Evolutionary conservation across 768 basidiomycete species (phyloP).

Genomic region (Tricholoma sp.): DNA sequence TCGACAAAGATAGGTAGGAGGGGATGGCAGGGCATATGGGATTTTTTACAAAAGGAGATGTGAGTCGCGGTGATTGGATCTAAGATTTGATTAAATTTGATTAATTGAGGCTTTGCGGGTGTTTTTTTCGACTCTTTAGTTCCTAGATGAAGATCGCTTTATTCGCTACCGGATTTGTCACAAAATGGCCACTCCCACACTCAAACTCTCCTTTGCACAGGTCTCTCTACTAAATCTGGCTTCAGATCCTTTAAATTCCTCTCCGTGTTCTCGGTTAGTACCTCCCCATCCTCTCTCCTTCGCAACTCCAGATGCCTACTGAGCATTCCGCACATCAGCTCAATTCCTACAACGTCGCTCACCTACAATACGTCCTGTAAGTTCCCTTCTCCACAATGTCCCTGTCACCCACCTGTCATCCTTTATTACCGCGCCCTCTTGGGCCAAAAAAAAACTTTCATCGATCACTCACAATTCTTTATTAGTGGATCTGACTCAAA

Average conservation of each 20-base stretch:
- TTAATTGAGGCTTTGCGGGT: background rate
- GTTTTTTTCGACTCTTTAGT: slow-evolving; percentile 3
- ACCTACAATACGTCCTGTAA: slow-evolving; percentile 58
- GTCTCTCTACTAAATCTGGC: background rate
- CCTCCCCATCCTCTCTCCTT: slow-evolving; percentile 6
- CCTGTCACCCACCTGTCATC: slow-evolving; percentile 14
- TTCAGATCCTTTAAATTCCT: slow-evolving; percentile 17
- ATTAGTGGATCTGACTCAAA: slow-evolving; percentile 34
- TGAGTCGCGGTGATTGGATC: background rate
- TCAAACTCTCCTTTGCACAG: background rate
- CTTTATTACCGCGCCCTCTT: background rate
- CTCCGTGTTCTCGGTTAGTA: slow-evolving; percentile 1
- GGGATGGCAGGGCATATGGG: too few relatives aligned
- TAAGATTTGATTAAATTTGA: background rate
- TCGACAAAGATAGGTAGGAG: slow-evolving; percentile 7
- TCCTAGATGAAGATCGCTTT: slow-evolving; percentile 9
- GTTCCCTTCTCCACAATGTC: slow-evolving; percentile 22
- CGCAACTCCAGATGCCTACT: slow-evolving; percentile 52
- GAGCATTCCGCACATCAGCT: slow-evolving; percentile 40
- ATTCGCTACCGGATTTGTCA: slow-evolving; percentile 17
- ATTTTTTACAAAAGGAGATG: too few relatives aligned
- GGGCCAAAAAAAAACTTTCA: too few relatives aligned
- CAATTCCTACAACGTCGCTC: slow-evolving; percentile 57
- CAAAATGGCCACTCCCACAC: background rate
- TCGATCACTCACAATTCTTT: background rate